Percentiles rank a stretch among this genome's conserved stretches.
These are phyloP conservation scores for Tuber calosporum DNA, from an alignment of 495 filamentous ascomycete species.

Conservation along the genomic window DNA sequence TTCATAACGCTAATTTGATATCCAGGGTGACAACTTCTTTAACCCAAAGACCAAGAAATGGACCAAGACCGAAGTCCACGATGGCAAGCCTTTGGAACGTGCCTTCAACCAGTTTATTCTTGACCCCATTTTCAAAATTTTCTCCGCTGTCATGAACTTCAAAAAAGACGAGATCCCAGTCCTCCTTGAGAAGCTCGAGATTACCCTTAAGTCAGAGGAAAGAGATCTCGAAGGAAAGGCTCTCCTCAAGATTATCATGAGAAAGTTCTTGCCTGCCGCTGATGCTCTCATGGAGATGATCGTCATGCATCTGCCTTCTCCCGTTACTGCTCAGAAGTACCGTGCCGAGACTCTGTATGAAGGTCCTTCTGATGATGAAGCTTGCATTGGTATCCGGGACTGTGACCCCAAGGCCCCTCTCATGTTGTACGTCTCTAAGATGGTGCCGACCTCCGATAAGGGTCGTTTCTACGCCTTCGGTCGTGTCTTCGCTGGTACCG, in stretches of 20 bases:
- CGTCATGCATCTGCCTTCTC: constrained; percentile 96
- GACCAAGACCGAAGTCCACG: constrained; percentile 72
- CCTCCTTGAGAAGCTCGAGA: constrained; percentile 83
- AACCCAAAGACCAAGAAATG: constrained; percentile 99
- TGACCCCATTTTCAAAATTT: constrained; percentile 99
- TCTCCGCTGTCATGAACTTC: constrained; percentile 90
- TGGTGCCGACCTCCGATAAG: constrained; percentile 99
- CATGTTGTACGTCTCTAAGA: constrained; percentile 99
- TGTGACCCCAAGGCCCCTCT: constrained; percentile 95
- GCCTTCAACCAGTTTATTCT: constrained; percentile 98
- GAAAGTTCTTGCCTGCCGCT: constrained; percentile 94
- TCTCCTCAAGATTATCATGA: constrained; percentile 95
- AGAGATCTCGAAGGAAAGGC: constrained; percentile 92
- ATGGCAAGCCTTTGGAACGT: constrained; percentile 87
- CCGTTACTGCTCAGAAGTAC: constrained; percentile 93
- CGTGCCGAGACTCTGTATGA: constrained; percentile 98
- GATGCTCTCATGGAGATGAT: constrained; percentile 99
- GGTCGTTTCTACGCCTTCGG: constrained; percentile 99
- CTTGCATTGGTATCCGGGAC: constrained; percentile 90
- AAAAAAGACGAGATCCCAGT: constrained; percentile 86
- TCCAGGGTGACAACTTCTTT: constrained; percentile 95
- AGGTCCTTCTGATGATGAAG: constrained; percentile 86
- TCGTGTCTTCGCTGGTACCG: constrained; percentile 98
- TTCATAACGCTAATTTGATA: constrained; percentile 29
- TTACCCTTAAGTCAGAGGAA: constrained; percentile 80